phyloP scores from a whole-genome alignment of 139 green algal species.

The Diplosphaera chodatii region DNA sequence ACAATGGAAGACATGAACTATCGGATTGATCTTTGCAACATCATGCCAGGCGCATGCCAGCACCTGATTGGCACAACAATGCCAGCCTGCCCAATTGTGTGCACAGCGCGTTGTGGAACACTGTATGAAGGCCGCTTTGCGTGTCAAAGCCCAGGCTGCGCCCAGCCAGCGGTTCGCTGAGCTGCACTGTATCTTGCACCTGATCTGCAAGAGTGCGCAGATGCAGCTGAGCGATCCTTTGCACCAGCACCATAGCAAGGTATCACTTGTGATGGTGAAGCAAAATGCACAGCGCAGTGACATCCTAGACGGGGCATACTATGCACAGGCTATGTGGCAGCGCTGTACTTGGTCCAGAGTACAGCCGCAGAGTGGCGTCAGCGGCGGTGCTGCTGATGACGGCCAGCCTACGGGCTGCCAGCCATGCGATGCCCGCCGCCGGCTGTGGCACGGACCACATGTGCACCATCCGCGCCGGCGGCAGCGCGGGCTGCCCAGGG shows the following conservation, averaged over 20 bases:
- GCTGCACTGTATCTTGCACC: neutral
- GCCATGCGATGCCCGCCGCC: neutral
- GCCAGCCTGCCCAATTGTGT: neutral
- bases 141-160: neutral
- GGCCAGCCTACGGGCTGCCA: neutral
- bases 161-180: neutral
- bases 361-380: neutral
- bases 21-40: too few species aligned
- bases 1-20: too few species aligned
- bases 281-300: too few species aligned
- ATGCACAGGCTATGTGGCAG: too few species aligned
- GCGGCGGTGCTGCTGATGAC: neutral
- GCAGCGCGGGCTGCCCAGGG: neutral
- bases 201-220: neutral
- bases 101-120: neutral
- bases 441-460: neutral
- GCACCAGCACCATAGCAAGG: too few species aligned
- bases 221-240: too few species aligned
- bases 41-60: too few species aligned
- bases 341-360: neutral
- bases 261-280: too few species aligned
- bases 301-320: too few species aligned
- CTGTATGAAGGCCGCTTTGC: neutral
- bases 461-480: neutral
- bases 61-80: neutral